A percentile compares a stretch with the other conserved stretches of the same genome.
phyloP scores from a whole-genome alignment of 2,329 filamentous ascomycete genomes.

The Pyrenochaeta sp. region DNA sequence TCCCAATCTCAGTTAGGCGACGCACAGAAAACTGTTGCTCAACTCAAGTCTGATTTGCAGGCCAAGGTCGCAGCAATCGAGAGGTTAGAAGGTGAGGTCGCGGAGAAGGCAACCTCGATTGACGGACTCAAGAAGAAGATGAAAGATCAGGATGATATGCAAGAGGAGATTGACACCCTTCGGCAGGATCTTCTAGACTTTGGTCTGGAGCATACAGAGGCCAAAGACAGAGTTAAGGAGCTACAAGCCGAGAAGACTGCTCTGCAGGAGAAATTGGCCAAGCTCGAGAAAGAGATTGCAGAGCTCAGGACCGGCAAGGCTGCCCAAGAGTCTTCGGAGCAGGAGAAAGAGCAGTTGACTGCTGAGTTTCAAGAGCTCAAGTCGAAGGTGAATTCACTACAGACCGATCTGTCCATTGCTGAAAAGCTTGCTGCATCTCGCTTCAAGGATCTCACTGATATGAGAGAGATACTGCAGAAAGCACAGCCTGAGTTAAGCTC shows the following conservation, averaged over 20 bases:
- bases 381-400: conserved; percentile 71
- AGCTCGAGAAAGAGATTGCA: conserved; percentile 75
- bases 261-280: conserved; percentile 69
- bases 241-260: conserved; percentile 73
- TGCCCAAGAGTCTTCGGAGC: conserved; percentile 58
- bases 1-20: conserved; percentile 49
- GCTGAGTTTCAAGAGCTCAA: conserved; percentile 76
- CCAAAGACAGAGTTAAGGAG: conserved; percentile 77
- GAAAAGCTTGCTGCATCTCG: conserved; percentile 85
- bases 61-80: conserved; percentile 45
- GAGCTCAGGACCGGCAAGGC: conserved; percentile 60
- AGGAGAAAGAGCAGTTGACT: conserved; percentile 65
- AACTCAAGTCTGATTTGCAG: conserved; percentile 47
- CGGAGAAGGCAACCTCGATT: conserved; percentile 73
- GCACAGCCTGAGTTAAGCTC: conserved; percentile 84
- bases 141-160: conserved; percentile 78
- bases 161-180: conserved; percentile 85
- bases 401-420: conserved; percentile 85
- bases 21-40: conserved; percentile 36
- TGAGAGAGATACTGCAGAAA: conserved; percentile 82
- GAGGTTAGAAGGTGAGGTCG: conserved; percentile 43
- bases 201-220: conserved; percentile 83
- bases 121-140: conserved; percentile 74
- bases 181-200: conserved; percentile 80
- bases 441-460: conserved; percentile 85